Evolutionary conservation across 2,329 filamentous ascomycete species (phyloP).

Genomic region (Alternaria brassicicola): DNA sequence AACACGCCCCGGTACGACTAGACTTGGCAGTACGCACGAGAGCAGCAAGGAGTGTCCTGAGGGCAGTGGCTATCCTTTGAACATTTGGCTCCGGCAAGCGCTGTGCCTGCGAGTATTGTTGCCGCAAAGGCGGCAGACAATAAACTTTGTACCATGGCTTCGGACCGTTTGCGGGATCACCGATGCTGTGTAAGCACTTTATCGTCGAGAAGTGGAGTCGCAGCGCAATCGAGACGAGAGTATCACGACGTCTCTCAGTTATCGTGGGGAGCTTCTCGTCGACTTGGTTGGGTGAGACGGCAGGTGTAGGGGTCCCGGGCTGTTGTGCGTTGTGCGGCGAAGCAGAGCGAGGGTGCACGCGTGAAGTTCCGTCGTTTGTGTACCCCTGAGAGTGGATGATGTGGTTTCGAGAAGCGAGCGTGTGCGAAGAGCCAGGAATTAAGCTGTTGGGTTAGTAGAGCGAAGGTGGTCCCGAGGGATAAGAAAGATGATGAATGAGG

Average conservation of each 20-base stretch:
- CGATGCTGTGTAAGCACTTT: slow-evolving; percentile 39
- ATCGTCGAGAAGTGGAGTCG: slow-evolving; percentile 22
- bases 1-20: background rate
- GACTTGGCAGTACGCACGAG: slow-evolving; percentile 38
- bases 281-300: background rate
- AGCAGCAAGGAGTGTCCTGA: slow-evolving; percentile 56
- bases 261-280: slow-evolving; percentile 8
- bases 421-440: slow-evolving; percentile 16
- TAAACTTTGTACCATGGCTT: slow-evolving; percentile 39
- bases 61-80: slow-evolving; percentile 67
- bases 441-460: slow-evolving; percentile 8
- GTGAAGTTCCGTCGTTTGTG: slow-evolving; percentile 5
- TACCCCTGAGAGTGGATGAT: slow-evolving; percentile 20
- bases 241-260: slow-evolving; percentile 8
- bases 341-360: background rate
- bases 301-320: slow-evolving; percentile 8
- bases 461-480: slow-evolving; percentile 13
- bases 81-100: slow-evolving; percentile 48
- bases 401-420: slow-evolving; percentile 31
- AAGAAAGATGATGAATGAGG: background rate
- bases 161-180: slow-evolving; percentile 18
- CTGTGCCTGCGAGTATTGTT: slow-evolving; percentile 33
- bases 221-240: slow-evolving; percentile 28
- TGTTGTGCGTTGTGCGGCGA: slow-evolving; percentile 9
- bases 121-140: slow-evolving; percentile 39